Percentiles rank a stretch among this genome's conserved stretches.
phyloP scores from a whole-genome alignment of 2,329 filamentous ascomycete genomes.

The Diaporthe citrichinensis region DNA sequence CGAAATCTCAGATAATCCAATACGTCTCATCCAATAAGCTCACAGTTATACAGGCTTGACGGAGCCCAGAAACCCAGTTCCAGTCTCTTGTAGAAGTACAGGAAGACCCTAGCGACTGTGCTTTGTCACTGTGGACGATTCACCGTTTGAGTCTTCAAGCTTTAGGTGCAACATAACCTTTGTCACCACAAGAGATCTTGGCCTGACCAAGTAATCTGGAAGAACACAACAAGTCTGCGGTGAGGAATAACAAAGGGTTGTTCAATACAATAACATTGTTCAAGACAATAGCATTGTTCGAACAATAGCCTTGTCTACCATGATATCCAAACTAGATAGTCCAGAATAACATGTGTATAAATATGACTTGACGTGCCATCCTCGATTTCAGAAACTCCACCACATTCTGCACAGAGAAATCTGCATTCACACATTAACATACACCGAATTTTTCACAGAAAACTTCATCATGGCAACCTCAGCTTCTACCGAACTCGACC shows the following conservation, averaged over 20 bases:
- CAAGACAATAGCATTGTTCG: background rate
- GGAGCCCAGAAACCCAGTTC: background rate
- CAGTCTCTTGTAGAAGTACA: background rate
- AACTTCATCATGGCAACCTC: background rate
- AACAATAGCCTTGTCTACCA: background rate
- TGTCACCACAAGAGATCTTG: background rate
- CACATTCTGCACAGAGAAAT: background rate
- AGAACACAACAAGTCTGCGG: background rate
- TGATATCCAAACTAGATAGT: background rate
- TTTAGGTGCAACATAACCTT: background rate
- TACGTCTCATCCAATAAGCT: no score
- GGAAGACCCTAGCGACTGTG: background rate
- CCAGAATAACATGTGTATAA: background rate
- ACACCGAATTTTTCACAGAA: background rate
- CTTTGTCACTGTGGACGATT: background rate
- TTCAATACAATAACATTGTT: background rate
- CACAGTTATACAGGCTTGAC: no score
- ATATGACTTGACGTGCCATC: background rate
- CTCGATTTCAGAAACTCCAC: no score
- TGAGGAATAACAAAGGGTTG: background rate
- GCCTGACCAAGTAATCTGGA: background rate
- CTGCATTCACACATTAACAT: background rate
- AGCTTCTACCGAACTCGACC: no score
- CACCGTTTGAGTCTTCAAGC: background rate
- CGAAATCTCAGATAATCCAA: background rate